These are phyloP conservation scores for Didymella sp. DNA, from an alignment of 2,329 filamentous ascomycete genomes.

Conservation along the genomic window DNA sequence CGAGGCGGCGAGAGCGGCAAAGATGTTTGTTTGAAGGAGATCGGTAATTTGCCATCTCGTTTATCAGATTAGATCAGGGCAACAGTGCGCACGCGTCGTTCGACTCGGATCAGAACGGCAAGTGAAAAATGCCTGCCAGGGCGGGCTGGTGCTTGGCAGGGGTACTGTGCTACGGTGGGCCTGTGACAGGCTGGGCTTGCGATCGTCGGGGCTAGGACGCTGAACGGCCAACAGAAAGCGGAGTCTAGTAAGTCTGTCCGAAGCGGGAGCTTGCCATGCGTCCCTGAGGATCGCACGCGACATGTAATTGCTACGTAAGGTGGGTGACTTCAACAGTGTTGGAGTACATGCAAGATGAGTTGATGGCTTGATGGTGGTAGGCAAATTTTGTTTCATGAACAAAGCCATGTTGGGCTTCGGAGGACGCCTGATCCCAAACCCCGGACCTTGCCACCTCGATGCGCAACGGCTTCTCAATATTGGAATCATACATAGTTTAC, in stretches of 20 bases:
- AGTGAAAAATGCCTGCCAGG: conserved; percentile 17
- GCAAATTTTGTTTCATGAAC: no score
- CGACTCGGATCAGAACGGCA: conserved; percentile 20
- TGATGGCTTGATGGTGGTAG: neutral
- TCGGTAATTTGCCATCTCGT: conserved; percentile 22
- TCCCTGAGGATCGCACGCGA: neutral
- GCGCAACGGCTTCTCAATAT: neutral
- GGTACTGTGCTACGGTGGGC: conserved; percentile 2
- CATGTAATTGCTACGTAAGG: conserved; percentile 2
- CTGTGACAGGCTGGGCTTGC: conserved; percentile 1
- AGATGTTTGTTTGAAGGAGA: conserved; percentile 16
- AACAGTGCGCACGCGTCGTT: conserved; percentile 11
- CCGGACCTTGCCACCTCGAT: neutral
- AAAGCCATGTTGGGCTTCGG: neutral
- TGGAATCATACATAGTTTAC: conserved; percentile 3
- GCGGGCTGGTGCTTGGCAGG: conserved; percentile 17
- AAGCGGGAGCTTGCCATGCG: conserved; percentile 3
- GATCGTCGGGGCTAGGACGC: conserved; percentile 14
- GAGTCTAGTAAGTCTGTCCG: neutral
- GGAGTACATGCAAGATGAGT: neutral
- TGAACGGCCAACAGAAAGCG: conserved; percentile 5
- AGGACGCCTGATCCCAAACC: neutral
- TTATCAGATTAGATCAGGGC: conserved; percentile 21
- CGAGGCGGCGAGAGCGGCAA: conserved; percentile 12
- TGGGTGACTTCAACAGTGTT: neutral